Evolutionary conservation across 768 basidiomycete species (phyloP).

Genomic region (Rossbeevera mucosa): DNA sequence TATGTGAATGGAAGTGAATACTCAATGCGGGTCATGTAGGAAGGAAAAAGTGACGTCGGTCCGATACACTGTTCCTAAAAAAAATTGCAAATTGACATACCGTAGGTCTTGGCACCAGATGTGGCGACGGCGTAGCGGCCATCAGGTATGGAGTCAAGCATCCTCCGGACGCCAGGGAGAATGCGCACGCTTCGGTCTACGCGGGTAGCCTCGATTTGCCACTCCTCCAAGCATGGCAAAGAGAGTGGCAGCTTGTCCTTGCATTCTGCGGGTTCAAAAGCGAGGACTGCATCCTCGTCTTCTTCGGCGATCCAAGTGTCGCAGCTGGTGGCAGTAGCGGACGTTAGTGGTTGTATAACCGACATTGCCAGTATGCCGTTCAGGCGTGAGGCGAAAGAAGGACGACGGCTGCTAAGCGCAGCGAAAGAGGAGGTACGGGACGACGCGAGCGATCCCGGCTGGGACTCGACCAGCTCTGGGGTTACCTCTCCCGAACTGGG

Average conservation of each 20-base stretch:
- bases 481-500: constrained; percentile 36
- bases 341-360: constrained; percentile 12
- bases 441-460: constrained; percentile 35
- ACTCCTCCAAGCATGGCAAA: constrained; percentile 38
- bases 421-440: constrained; percentile 43
- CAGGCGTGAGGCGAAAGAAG: constrained; percentile 43
- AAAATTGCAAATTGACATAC: constrained; percentile 31
- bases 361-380: constrained; percentile 38
- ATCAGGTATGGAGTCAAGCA: constrained; percentile 62
- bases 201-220: constrained; percentile 51
- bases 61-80: neutral
- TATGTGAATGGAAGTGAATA: constrained; percentile 11
- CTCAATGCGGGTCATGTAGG: neutral
- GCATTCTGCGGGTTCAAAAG: constrained; percentile 27
- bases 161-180: constrained; percentile 60
- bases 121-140: constrained; percentile 72
- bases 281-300: constrained; percentile 30
- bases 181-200: constrained; percentile 65
- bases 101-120: constrained; percentile 67
- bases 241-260: neutral
- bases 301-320: constrained; percentile 30
- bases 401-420: constrained; percentile 36
- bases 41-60: neutral
- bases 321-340: neutral
- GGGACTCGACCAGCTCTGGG: constrained; percentile 37